Percentiles rank a stretch among this genome's conserved stretches.
phyloP scores from a whole-genome alignment of 1,139 yeast genomes.

The Taphrina pruni region DNA sequence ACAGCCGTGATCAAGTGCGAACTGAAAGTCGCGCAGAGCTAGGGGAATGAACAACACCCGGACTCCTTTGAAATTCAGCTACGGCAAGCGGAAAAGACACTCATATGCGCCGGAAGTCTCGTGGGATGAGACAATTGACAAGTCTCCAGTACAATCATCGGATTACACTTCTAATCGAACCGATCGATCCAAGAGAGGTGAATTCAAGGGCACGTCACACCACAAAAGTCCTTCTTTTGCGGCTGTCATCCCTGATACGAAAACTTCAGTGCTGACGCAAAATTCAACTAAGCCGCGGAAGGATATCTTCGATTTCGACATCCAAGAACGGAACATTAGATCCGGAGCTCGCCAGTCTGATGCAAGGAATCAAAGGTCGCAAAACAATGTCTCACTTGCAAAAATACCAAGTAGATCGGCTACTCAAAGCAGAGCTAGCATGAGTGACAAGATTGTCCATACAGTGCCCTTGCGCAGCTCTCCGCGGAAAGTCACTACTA shows the following conservation, averaged over 20 bases:
- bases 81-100: slow-evolving; percentile 22
- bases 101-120: neutral
- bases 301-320: slow-evolving; percentile 2
- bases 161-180: neutral
- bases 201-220: too few species aligned
- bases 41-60: neutral
- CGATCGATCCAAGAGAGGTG: neutral
- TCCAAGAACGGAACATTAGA: neutral
- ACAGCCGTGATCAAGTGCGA: too few species aligned
- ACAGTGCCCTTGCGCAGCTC: neutral
- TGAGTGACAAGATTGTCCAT: neutral
- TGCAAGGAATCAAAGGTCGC: neutral
- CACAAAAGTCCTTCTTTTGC: too few species aligned
- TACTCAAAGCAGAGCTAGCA: neutral
- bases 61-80: neutral
- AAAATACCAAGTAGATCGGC: too few species aligned
- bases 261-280: too few species aligned
- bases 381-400: neutral
- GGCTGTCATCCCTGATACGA: too few species aligned
- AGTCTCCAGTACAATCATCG: neutral
- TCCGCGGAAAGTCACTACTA: neutral
- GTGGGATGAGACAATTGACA: slow-evolving; percentile 26
- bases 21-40: too few species aligned
- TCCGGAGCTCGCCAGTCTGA: neutral
- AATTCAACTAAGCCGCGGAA: neutral